A percentile compares a stretch with the other conserved stretches of the same genome.
phyloP scores from a whole-genome alignment of 139 green algal species.

The Mesotaenium endlicherianum region DNA sequence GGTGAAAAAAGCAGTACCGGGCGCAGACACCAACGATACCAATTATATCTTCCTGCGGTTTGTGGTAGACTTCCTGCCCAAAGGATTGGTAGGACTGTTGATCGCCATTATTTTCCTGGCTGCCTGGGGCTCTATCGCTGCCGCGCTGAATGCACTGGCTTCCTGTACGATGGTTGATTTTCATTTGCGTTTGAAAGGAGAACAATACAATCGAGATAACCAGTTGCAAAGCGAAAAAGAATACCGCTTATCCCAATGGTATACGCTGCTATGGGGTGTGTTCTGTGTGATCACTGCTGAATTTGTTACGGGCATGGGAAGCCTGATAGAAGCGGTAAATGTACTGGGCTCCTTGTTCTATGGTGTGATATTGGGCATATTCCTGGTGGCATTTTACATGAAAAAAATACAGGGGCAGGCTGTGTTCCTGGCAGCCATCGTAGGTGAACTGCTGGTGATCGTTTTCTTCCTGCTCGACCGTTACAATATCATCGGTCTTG shows the following conservation, averaged over 20 bases:
- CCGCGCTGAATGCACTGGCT: not conserved
- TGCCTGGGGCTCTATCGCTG: not conserved
- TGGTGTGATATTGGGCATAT: not conserved
- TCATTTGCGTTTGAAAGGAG: not conserved
- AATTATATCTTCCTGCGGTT: not conserved
- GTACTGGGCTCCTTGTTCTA: not conserved
- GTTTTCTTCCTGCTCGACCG: not conserved
- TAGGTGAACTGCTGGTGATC: not conserved
- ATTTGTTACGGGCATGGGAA: not conserved
- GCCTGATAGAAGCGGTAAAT: not conserved
- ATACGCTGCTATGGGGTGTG: not conserved
- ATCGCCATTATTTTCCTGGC: not conserved
- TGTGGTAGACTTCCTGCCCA: not conserved
- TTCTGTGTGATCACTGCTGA: not conserved
- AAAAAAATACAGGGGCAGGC: not conserved
- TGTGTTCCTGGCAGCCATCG: not conserved
- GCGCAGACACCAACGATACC: not conserved
- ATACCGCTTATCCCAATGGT: not conserved
- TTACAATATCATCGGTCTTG: not conserved
- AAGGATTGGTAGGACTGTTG: not conserved
- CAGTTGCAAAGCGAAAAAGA: not conserved
- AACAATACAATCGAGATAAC: not conserved
- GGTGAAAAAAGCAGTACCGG: not conserved
- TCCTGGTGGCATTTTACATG: not conserved
- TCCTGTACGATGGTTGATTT: not conserved